Evolutionary conservation across 2,329 filamentous ascomycete species (phyloP).

Genomic region (Aspergillus eucalypticola): DNA sequence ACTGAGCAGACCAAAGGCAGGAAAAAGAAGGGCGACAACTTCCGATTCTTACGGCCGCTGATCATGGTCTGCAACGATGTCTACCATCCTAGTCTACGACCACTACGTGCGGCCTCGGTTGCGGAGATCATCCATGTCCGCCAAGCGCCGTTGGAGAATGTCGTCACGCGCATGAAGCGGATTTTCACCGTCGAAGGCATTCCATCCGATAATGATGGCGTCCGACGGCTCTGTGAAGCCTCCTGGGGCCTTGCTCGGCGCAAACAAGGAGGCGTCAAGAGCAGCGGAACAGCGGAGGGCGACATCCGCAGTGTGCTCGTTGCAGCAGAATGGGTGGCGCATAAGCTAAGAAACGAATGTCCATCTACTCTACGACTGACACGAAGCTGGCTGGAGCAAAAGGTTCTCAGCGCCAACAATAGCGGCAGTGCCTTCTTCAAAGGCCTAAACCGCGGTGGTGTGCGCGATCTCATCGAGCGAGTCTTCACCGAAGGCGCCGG

Average conservation of each 20-base stretch:
- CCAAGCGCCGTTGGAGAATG: slow-evolving; percentile 82
- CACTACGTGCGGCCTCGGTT: slow-evolving; percentile 77
- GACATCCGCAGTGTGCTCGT: slow-evolving; percentile 67
- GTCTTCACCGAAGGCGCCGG: slow-evolving; percentile 67
- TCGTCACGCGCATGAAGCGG: slow-evolving; percentile 74
- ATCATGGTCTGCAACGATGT: slow-evolving; percentile 97
- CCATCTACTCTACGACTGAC: slow-evolving; percentile 50
- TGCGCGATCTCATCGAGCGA: slow-evolving; percentile 65
- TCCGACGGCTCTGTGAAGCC: slow-evolving; percentile 68
- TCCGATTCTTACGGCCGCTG: slow-evolving; percentile 80
- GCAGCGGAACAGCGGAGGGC: slow-evolving; percentile 48
- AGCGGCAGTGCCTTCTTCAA: slow-evolving; percentile 56
- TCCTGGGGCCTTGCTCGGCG: slow-evolving; percentile 64
- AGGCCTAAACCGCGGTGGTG: slow-evolving; percentile 63
- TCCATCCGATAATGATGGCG: slow-evolving; percentile 82
- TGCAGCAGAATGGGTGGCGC: slow-evolving; percentile 65
- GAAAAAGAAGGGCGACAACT: slow-evolving; percentile 77
- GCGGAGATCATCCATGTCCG: slow-evolving; percentile 92
- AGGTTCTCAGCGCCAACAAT: slow-evolving; percentile 55
- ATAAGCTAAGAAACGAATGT: slow-evolving; percentile 54
- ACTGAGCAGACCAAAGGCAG: slow-evolving; percentile 29
- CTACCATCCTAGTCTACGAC: slow-evolving; percentile 85
- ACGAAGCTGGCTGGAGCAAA: slow-evolving; percentile 61
- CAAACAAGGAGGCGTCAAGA: slow-evolving; percentile 53
- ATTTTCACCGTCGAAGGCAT: slow-evolving; percentile 91